Base-by-base conservation (phyloP, 148 eudicot species). In the Arctostaphylos glauca region DNA sequence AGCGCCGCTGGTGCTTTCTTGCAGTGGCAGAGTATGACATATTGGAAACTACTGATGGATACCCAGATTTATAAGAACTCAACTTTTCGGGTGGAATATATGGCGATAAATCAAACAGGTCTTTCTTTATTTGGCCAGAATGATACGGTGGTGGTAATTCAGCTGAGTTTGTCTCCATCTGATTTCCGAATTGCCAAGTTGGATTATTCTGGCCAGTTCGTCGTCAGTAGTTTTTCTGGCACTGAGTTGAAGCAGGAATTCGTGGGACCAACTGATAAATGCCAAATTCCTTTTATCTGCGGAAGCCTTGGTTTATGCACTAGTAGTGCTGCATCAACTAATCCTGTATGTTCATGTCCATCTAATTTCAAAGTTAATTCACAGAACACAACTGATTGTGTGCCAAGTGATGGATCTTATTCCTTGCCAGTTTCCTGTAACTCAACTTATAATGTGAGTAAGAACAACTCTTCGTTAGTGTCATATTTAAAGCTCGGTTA, bases 1-100 rank as follows among this genome's bases (percentile, higher is more conserved):
- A 83, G 90, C 3, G 16, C 73, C 38, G 86, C 89, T 25, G 96
- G 93, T 82, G 89, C 89, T 56, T 76, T 88, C 8, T 68, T 93
- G 78, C 89, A 86, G 84, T 94, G 98, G 96, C 53, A 83, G 79
- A 88, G 85, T 43, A 80, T 81, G 49, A 85, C 91, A 8, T 94
- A 91, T 55, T 90, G 92, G 93, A 89, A 90, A 84, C 47, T 94
- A 68, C 93, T 94, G n/a, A 94, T 93, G 96, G 91, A 83, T 52
- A 64, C 81, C 31, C 83, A 84, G 19, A 91, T 90, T 12, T 84
- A 83, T 49, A 81, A 71, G 55, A 87, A 87, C 85, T 88, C 94
- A 4, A 90, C 87, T 83, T 53, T 74, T 66, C 85, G 72, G 25
- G 92, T 84, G 44, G 90, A 88, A n/a, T 90, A 90, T 83, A 60